Evolutionary conservation across 306 rosid genomes (phyloP).

Genomic region (Pyrus pyrifolia): DNA sequence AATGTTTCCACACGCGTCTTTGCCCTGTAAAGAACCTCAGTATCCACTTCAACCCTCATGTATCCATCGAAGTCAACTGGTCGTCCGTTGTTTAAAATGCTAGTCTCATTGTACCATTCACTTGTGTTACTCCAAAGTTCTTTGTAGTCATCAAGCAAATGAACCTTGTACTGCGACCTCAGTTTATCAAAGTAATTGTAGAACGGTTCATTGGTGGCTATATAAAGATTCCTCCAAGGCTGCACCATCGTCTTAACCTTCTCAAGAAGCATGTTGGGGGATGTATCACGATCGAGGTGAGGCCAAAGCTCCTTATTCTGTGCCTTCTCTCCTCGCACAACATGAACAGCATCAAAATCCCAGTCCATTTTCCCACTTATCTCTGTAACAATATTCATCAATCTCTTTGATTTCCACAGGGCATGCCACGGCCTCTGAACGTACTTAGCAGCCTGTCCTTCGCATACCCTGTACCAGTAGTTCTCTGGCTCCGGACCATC

Average conservation of each 20-base stretch:
- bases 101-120: conserved; percentile 91
- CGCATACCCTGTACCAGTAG: conserved; percentile 97
- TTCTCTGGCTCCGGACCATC: conserved; percentile 91
- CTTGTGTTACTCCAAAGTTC: conserved; percentile 83
- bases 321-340: conserved; percentile 91
- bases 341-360: conserved; percentile 93
- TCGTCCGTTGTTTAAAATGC: conserved; percentile 52
- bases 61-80: conserved; percentile 96
- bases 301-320: conserved; percentile 90
- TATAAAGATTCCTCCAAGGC: conserved; percentile 81
- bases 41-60: conserved; percentile 98
- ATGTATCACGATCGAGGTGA: conserved; percentile 73
- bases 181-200: conserved; percentile 89
- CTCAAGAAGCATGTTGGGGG: conserved; percentile 59
- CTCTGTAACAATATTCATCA: conserved; percentile 91
- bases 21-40: conserved; percentile 86
- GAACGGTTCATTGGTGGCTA: conserved; percentile 88
- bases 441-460: conserved; percentile 80
- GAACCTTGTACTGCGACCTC: conserved; percentile 82
- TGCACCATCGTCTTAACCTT: conserved; percentile 75
- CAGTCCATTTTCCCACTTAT: conserved; percentile 90
- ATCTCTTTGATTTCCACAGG: conserved; percentile 91
- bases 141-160: conserved; percentile 88
- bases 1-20: conserved; percentile 87
- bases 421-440: conserved; percentile 95